Conservation (phyloP, 768 basidiomycete genomes). For the Austroboletus eburneus region DNA sequence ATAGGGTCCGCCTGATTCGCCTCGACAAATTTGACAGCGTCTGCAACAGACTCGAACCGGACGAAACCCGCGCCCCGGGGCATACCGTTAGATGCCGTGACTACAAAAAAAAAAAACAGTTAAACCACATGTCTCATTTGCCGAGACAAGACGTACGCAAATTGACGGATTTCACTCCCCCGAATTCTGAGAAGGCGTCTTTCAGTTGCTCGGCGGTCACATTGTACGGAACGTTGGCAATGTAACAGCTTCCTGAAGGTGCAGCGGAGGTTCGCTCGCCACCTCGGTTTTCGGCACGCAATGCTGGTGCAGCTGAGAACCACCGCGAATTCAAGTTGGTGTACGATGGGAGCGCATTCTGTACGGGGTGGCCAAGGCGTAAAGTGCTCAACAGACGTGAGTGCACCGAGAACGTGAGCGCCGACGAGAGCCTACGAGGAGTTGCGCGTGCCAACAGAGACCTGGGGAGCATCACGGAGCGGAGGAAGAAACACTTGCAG, state of each 20-base stretch:
- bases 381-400: constrained; percentile 15
- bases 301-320: constrained; percentile 17
- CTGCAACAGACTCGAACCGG: constrained; percentile 35
- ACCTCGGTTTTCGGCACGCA: constrained; percentile 1
- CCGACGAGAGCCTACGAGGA: constrained; percentile 7
- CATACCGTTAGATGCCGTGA: constrained; percentile 30
- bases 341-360: background rate
- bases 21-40: constrained; percentile 36
- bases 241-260: constrained; percentile 39
- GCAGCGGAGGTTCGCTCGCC: background rate
- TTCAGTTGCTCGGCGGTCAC: constrained; percentile 38
- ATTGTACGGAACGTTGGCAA: constrained; percentile 54
- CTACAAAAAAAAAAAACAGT: constrained; percentile 12
- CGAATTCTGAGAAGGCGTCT: constrained; percentile 42
- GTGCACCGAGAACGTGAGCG: constrained; percentile 4
- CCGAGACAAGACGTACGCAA: constrained; percentile 36
- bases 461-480: constrained; percentile 19
- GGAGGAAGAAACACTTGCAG: background rate
- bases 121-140: too few relatives aligned
- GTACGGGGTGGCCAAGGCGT: constrained; percentile 2
- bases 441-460: constrained; percentile 17
- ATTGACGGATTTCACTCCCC: constrained; percentile 34
- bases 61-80: constrained; percentile 45
- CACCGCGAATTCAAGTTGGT: constrained; percentile 10
- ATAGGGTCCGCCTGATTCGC: constrained; percentile 42